Evolutionary conservation across 805 yeast species (phyloP).

Genomic region (Kodamaea hsintzibuensis): DNA sequence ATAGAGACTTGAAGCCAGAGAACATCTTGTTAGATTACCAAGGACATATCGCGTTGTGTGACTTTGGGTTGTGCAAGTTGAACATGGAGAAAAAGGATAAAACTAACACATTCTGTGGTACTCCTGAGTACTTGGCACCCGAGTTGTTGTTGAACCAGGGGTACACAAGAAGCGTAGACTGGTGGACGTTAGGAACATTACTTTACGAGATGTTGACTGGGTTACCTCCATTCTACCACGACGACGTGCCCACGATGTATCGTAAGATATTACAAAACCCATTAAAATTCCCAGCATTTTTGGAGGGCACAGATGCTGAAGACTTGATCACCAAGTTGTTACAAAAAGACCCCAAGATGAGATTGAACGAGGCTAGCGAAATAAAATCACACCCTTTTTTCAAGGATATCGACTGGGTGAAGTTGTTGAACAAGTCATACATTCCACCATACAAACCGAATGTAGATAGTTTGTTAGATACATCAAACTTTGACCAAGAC

Average conservation of each 20-base stretch:
- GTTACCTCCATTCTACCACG: conserved; percentile 95
- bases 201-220: conserved; percentile 96
- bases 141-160: conserved; percentile 90
- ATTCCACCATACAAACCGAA: conserved; percentile 95
- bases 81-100: conserved; percentile 90
- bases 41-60: conserved; percentile 97
- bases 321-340: conserved; percentile 73
- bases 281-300: conserved; percentile 80
- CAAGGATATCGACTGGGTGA: conserved; percentile 86
- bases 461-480: conserved; percentile 81
- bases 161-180: conserved; percentile 92
- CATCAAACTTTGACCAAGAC: conserved; percentile 89
- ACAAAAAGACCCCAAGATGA: conserved; percentile 79
- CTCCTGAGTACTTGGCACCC: conserved; percentile 97
- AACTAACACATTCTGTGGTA: conserved; percentile 93
- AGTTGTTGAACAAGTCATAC: conserved; percentile 79
- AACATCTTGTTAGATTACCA: conserved; percentile 92
- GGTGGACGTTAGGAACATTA: conserved; percentile 97
- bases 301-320: conserved; percentile 78
- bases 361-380: conserved; percentile 81
- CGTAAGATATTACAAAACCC: conserved; percentile 90
- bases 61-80: conserved; percentile 93
- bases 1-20: conserved; percentile 95
- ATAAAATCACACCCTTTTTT: conserved; percentile 85
- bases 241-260: conserved; percentile 90